These are phyloP conservation scores for Candida methanosorbosa DNA, from an alignment of 805 yeast genomes.

Conservation along the genomic window DNA sequence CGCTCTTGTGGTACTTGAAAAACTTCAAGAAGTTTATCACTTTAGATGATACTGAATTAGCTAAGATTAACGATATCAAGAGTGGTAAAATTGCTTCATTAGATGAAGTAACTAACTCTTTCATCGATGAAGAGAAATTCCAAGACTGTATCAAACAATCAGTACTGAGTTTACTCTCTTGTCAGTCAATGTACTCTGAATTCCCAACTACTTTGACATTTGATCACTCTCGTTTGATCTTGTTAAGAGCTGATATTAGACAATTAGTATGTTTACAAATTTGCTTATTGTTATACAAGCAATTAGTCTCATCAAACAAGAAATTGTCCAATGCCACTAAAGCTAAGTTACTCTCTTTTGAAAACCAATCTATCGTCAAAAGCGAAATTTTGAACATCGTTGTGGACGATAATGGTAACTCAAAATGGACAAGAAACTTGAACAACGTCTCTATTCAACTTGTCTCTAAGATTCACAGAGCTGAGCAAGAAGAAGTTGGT, in stretches of 20 bases:
- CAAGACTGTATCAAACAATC: constrained; percentile 31
- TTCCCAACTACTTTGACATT: constrained; percentile 80
- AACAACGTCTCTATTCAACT: constrained; percentile 64
- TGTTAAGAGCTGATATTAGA: constrained; percentile 77
- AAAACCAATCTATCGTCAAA: constrained; percentile 41
- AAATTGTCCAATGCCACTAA: constrained; percentile 22
- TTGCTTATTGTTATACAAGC: constrained; percentile 65
- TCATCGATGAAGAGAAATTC: constrained; percentile 3
- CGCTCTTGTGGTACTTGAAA: constrained; percentile 57
- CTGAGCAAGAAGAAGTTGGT: constrained; percentile 2
- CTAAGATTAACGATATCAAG: constrained; percentile 5
- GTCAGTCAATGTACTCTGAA: constrained; percentile 72
- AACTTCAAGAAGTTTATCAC: constrained; percentile 16
- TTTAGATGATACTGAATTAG: constrained; percentile 8
- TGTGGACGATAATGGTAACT: constrained; percentile 77
- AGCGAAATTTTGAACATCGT: constrained; percentile 71
- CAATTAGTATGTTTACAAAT: constrained; percentile 76
- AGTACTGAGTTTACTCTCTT: constrained; percentile 58
- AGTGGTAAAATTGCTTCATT: too few relatives aligned
- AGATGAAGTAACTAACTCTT: too few relatives aligned
- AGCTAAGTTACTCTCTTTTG: constrained; percentile 25
- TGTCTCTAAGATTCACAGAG: constrained; percentile 26
- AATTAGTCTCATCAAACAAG: constrained; percentile 36
- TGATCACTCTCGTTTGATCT: constrained; percentile 72
- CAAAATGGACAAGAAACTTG: constrained; percentile 84